Percentiles rank a stretch among this genome's conserved stretches.
Conservation (phyloP, 495 filamentous ascomycete genomes). For the Podospora conica region DNA sequence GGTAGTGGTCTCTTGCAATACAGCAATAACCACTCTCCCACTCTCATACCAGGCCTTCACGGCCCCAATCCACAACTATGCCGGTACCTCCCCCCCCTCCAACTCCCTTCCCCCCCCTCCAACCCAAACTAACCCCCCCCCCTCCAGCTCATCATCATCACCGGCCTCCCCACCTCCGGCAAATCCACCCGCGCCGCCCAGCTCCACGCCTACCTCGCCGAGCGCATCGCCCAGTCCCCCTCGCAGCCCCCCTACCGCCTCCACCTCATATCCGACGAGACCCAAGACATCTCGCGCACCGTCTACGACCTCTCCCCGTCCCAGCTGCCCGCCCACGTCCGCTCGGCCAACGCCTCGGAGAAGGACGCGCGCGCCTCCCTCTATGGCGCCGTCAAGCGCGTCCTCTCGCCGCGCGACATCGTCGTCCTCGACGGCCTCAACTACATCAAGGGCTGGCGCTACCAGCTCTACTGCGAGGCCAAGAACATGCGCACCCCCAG, state of each 20-base stretch:
- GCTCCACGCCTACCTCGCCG: slow-evolving; percentile 58
- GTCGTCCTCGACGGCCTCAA: slow-evolving; percentile 88
- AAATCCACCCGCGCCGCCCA: slow-evolving; percentile 83
- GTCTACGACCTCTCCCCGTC: slow-evolving; percentile 55
- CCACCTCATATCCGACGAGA: slow-evolving; percentile 62
- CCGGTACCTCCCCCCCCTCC: slow-evolving; percentile 8
- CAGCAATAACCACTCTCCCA: background rate
- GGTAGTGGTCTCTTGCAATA: background rate
- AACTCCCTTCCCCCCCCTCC: background rate
- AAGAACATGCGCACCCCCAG: slow-evolving; percentile 78
- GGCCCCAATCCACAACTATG: slow-evolving; percentile 7
- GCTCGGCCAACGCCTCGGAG: slow-evolving; percentile 59
- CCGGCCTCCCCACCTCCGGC: slow-evolving; percentile 87
- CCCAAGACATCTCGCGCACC: slow-evolving; percentile 53
- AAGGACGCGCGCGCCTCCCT: slow-evolving; percentile 87
- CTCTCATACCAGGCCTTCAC: background rate
- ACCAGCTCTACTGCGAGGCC: slow-evolving; percentile 91
- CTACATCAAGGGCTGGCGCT: slow-evolving; percentile 97
- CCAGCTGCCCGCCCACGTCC: slow-evolving; percentile 41
- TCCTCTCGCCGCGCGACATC: slow-evolving; percentile 69
- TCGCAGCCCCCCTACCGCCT: slow-evolving; percentile 47
- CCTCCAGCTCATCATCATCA: slow-evolving; percentile 79
- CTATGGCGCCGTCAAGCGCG: slow-evolving; percentile 79
- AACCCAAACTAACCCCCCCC: background rate
- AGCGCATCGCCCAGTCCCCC: slow-evolving; percentile 39